phyloP scores from a whole-genome alignment of 768 basidiomycete species.

The Pleurotus citrinopileatus region DNA sequence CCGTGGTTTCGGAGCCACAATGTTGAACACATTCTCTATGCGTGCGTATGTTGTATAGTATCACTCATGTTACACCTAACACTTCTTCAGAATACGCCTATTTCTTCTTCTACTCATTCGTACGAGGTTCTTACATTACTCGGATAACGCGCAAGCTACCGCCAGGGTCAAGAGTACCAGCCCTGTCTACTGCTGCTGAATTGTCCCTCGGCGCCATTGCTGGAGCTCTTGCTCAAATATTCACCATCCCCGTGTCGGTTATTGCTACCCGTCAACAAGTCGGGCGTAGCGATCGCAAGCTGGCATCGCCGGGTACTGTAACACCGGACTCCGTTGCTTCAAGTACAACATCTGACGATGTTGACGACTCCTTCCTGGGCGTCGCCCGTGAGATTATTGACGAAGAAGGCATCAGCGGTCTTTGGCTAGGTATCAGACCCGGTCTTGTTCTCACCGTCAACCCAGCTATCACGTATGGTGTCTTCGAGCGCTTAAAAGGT shows the following conservation, averaged over 20 bases:
- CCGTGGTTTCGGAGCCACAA: conserved; percentile 91
- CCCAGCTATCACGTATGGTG: conserved; percentile 96
- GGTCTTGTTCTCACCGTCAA: conserved; percentile 95
- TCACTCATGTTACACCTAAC: conserved; percentile 7
- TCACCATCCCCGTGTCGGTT: conserved; percentile 96
- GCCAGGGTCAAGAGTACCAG: conserved; percentile 54
- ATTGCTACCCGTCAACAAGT: conserved; percentile 98
- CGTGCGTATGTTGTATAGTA: conserved; percentile 53
- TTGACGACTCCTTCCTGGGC: conserved; percentile 56
- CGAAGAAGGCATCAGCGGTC: conserved; percentile 82
- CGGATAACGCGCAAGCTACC: conserved; percentile 60
- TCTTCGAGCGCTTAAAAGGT: conserved; percentile 88
- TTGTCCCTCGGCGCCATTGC: conserved; percentile 87
- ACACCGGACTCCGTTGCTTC: not conserved
- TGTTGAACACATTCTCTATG: conserved; percentile 98
- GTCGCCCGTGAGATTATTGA: conserved; percentile 85
- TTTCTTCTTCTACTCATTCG: conserved; percentile 97
- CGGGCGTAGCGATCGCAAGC: conserved; percentile 36
- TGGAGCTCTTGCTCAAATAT: conserved; percentile 93
- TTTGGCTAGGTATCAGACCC: conserved; percentile 94
- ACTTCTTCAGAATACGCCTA: conserved; percentile 85
- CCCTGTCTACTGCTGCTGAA: conserved; percentile 76
- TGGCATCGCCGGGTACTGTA: not conserved
- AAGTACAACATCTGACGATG: conserved; percentile 17
- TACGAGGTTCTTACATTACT: conserved; percentile 79